These are phyloP conservation scores for Amanita pallidorosea DNA, from an alignment of 768 basidiomycete genomes.

Conservation along the genomic window DNA sequence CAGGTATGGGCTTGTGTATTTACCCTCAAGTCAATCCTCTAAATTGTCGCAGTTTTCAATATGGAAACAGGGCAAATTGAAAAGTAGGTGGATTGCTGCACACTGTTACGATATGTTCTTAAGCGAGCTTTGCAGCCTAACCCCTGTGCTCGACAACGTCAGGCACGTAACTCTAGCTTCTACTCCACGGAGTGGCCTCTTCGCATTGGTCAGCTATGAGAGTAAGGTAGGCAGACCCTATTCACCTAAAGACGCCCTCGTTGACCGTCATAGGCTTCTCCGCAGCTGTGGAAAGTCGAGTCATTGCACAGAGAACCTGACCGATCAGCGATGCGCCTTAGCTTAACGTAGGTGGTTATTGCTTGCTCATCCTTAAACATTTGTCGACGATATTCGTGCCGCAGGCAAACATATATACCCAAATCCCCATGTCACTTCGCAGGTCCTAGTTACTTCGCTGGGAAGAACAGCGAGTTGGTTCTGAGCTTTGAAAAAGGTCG, in stretches of 20 bases:
- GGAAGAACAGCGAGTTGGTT: conserved; percentile 68
- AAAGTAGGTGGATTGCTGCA: conserved; percentile 30
- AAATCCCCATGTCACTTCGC: conserved; percentile 62
- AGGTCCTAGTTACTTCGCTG: conserved; percentile 77
- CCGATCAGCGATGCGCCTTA: conserved; percentile 23
- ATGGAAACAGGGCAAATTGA: conserved; percentile 54
- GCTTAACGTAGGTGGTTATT: conserved; percentile 22
- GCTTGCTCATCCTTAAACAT: conserved; percentile 5
- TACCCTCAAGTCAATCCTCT: background rate
- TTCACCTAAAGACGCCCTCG: background rate
- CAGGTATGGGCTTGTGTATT: conserved; percentile 40
- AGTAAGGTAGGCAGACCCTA: conserved; percentile 37
- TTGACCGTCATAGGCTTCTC: conserved; percentile 40
- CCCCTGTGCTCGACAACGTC: conserved; percentile 64
- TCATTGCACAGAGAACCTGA: conserved; percentile 38
- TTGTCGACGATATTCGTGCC: background rate
- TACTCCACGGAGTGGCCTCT: conserved; percentile 33
- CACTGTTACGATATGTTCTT: background rate
- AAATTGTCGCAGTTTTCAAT: conserved; percentile 48
- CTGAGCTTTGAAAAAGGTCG: conserved; percentile 68
- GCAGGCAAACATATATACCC: conserved; percentile 66
- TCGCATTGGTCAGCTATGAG: conserved; percentile 66
- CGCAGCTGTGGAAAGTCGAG: conserved; percentile 70
- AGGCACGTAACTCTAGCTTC: conserved; percentile 57
- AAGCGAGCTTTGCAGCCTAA: conserved; percentile 34